Base-by-base conservation (phyloP, 345 rosid species). In the Euclidium syriacum region DNA sequence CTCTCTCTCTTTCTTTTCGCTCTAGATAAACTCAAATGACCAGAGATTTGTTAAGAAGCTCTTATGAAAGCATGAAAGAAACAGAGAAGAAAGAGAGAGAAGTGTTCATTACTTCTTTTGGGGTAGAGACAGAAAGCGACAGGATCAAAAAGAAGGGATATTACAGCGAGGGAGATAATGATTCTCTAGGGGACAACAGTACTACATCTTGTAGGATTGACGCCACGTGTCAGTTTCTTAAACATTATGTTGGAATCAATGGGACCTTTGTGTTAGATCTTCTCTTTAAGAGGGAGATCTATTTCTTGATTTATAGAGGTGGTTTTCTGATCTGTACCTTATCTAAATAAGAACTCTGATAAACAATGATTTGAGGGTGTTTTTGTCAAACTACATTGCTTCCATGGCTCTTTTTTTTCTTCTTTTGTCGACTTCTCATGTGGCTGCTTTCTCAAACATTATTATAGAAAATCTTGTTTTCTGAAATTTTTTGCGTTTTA, bases 111-210 rank as follows among this genome's bases (percentile, higher is more conserved):
- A 56, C 71, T 67, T 67, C 3, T 29, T 67, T 56, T 11, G 58
- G 35, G 35, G 52, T 22, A 32, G 4, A 61, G 74, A 62, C 68
- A 70, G 74, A 70, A 38, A 70, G 74, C 2, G 74, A 70, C 74
- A 62, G 48, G 50, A 70, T 43, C 22, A 63, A 43, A 70, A 70
- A 70, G 48, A 60, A 20, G 60, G 58, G 39, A 59, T 39, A 52
- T 69, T 69, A 60, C 73, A 69, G 62, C 67, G 44, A 61, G 18
- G 62, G 73, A 62, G 69, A 70, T 62, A 70, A 54, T 35, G 74
- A 70, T 62, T 54, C 70, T 48, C 38, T 47, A 47, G 14, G 14
- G 53, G 36, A 35, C 64, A 70, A 70, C 69, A 55, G 74, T 47
- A 62, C 64, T 36, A 34, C 7, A 61, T 17, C 67, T 15, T 25